A percentile compares a stretch with the other conserved stretches of the same genome.
These are phyloP conservation scores for Magnaporthales sp. DNA, from an alignment of 2,329 filamentous ascomycete species.

Conservation along the genomic window DNA sequence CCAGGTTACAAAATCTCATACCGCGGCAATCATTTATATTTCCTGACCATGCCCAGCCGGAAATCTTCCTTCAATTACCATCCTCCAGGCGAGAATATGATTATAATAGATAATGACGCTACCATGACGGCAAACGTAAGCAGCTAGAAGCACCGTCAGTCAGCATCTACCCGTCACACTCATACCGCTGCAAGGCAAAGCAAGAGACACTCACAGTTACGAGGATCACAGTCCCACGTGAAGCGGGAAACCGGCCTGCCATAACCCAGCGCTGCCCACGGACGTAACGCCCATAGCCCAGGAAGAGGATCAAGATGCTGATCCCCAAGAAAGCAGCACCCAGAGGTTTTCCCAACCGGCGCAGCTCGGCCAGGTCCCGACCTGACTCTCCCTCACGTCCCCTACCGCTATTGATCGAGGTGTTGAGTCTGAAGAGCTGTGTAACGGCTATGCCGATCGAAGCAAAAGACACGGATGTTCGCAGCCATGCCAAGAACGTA, in stretches of 20 bases:
- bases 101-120: conserved; percentile 48
- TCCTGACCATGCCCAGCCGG: neutral
- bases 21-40: neutral
- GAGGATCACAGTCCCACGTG: conserved; percentile 64
- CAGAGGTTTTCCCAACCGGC: conserved; percentile 62
- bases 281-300: conserved; percentile 74
- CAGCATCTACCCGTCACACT: neutral
- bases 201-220: conserved; percentile 26
- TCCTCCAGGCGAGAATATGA: neutral
- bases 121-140: conserved; percentile 58
- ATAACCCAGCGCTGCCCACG: conserved; percentile 74
- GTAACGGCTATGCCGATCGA: conserved; percentile 78
- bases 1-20: neutral
- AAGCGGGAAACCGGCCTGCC: conserved; percentile 70
- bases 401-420: conserved; percentile 37
- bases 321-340: conserved; percentile 71
- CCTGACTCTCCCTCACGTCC: conserved; percentile 11
- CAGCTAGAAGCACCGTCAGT: conserved; percentile 26
- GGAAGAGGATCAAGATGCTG: conserved; percentile 63
- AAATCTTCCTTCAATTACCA: neutral
- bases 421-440: conserved; percentile 78
- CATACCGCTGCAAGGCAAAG: neutral
- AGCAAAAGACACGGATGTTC: conserved; percentile 73
- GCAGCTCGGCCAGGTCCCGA: conserved; percentile 28
- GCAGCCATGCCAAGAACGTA: conserved; percentile 78